Evolutionary conservation across 768 basidiomycete genomes (phyloP).

Genomic region (Dioszegia aurantiaca): DNA sequence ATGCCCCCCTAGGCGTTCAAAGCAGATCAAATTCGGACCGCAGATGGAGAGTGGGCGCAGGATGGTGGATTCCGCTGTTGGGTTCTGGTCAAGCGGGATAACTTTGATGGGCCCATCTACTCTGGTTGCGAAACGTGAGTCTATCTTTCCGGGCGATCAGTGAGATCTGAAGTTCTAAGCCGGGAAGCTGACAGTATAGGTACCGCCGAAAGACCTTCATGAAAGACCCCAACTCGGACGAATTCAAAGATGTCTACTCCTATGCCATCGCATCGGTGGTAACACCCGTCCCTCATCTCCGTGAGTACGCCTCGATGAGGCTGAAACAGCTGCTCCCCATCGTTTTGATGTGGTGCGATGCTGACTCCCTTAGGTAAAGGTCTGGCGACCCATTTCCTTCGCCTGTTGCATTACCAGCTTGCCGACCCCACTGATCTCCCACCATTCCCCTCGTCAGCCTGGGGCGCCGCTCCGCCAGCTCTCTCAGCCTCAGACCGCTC

Average conservation of each 20-base stretch:
- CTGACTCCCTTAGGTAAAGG: conserved; percentile 26
- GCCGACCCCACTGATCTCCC: conserved; percentile 19
- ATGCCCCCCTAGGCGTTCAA: neutral
- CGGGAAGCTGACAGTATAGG: conserved; percentile 7
- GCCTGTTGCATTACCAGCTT: conserved; percentile 32
- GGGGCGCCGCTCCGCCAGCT: conserved; percentile 21
- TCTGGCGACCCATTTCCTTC: conserved; percentile 35
- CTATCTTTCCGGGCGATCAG: neutral
- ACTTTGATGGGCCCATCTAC: conserved; percentile 29
- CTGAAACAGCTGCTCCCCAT: no score
- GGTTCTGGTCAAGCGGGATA: conserved; percentile 33
- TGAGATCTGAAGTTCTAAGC: no score
- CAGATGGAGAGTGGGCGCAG: neutral
- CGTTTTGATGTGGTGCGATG: neutral
- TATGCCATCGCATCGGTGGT: conserved; percentile 41
- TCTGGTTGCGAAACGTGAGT: conserved; percentile 35
- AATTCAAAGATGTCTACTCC: conserved; percentile 17
- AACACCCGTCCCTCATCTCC: conserved; percentile 30
- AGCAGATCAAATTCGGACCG: neutral
- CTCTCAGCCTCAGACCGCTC: neutral
- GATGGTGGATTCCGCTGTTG: conserved; percentile 16
- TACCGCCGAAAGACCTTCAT: conserved; percentile 24
- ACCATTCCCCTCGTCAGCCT: conserved; percentile 18
- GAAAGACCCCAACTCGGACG: conserved; percentile 16
- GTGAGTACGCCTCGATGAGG: conserved; percentile 23